Conservation (phyloP, 1,284 basidiomycete species). For the Uromyces viciae-fabae region DNA sequence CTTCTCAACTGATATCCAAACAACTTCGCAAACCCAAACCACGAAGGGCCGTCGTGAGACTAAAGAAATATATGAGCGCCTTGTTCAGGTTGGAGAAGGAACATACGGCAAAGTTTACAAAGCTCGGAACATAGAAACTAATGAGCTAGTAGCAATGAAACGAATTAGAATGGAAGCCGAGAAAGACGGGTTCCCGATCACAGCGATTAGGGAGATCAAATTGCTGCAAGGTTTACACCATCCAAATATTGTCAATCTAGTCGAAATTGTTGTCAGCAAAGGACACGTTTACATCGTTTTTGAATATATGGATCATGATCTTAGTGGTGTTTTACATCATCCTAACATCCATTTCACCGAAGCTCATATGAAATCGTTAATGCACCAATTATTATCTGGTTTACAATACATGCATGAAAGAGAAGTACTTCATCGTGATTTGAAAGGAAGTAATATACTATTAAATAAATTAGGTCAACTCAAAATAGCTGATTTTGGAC, state of each 20-base stretch:
- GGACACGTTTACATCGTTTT: constrained; percentile 98
- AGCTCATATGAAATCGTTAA: constrained; percentile 90
- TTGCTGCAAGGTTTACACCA: constrained; percentile 86
- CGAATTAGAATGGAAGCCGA: constrained; percentile 97
- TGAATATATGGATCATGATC: constrained; percentile 98
- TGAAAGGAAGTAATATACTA: constrained; percentile 98
- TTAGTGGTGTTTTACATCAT: constrained; percentile 90
- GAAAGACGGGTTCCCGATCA: constrained; percentile 96
- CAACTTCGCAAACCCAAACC: not conserved
- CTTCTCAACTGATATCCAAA: not conserved
- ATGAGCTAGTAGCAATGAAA: constrained; percentile 81
- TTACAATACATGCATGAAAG: constrained; percentile 90
- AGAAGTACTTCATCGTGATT: constrained; percentile 92
- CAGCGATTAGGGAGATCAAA: constrained; percentile 98
- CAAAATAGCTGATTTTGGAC: constrained; percentile 94
- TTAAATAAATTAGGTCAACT: constrained; percentile 86
- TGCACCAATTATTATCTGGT: constrained; percentile 87
- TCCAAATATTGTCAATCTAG: constrained; percentile 78
- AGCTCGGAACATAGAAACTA: constrained; percentile 74
- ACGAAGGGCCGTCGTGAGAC: constrained; percentile 33
- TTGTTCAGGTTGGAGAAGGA: constrained; percentile 94
- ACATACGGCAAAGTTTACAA: constrained; percentile 99
- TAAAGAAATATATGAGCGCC: constrained; percentile 70
- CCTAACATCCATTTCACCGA: constrained; percentile 74
- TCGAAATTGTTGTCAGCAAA: constrained; percentile 98